phyloP scores from a whole-genome alignment of 805 yeast species.

The Priceomyces haplophilus region DNA sequence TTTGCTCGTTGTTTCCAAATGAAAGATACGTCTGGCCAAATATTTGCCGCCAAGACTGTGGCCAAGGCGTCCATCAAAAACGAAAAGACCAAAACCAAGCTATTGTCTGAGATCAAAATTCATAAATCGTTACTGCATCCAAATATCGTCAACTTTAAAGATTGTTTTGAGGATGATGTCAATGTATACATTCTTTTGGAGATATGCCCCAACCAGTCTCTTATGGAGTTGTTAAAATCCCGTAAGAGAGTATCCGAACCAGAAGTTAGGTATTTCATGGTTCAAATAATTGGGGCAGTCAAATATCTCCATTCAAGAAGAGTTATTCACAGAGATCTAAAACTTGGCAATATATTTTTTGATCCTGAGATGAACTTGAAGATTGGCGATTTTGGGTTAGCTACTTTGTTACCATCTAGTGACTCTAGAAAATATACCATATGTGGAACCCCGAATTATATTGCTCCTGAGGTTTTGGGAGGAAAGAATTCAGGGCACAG shows the following conservation, averaged over 20 bases:
- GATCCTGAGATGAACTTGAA: slow-evolving; percentile 92
- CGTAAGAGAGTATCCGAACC: slow-evolving; percentile 87
- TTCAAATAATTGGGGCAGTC: slow-evolving; percentile 92
- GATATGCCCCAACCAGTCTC: slow-evolving; percentile 90
- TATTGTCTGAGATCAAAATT: slow-evolving; percentile 90
- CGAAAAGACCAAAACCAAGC: slow-evolving; percentile 82
- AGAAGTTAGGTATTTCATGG: slow-evolving; percentile 85
- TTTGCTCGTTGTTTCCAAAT: slow-evolving; percentile 98
- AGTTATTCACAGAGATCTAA: slow-evolving; percentile 93
- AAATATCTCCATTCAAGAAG: slow-evolving; percentile 87
- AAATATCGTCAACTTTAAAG: slow-evolving; percentile 87
- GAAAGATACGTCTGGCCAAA: slow-evolving; percentile 81
- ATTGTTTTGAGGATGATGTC: slow-evolving; percentile 94
- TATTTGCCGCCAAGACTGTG: slow-evolving; percentile 95
- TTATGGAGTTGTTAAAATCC: slow-evolving; percentile 85
- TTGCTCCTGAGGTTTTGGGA: slow-evolving; percentile 95
- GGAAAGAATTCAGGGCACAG: slow-evolving; percentile 88
- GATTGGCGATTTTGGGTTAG: slow-evolving; percentile 97
- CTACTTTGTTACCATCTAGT: slow-evolving; percentile 76
- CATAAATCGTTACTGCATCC: slow-evolving; percentile 88
- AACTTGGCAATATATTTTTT: slow-evolving; percentile 91
- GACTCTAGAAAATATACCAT: slow-evolving; percentile 84
- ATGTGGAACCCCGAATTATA: slow-evolving; percentile 98
- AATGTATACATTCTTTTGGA: slow-evolving; percentile 92
- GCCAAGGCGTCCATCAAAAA: slow-evolving; percentile 92